A percentile compares a stretch with the other conserved stretches of the same genome.
phyloP scores from a whole-genome alignment of 176 grass and related monocot species.

The Aegilops bicornis region DNA sequence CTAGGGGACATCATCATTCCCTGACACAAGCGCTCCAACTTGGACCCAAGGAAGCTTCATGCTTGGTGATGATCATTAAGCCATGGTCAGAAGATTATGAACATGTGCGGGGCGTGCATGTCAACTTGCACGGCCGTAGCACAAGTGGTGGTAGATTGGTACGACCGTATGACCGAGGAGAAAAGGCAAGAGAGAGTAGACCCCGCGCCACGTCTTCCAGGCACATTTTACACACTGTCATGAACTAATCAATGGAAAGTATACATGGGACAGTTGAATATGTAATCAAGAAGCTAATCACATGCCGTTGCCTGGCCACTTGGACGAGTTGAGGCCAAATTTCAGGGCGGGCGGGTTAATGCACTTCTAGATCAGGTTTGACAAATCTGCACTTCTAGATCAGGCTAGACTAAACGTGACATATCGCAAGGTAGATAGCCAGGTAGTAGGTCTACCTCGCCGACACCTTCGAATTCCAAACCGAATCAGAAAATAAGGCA shows the following conservation, averaged over 20 bases:
- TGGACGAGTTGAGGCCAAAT: neutral
- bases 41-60: conserved; percentile 8
- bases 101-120: neutral
- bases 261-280: neutral
- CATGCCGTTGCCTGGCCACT: neutral
- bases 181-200: neutral
- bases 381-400: conserved; percentile 21
- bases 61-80: neutral
- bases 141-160: neutral
- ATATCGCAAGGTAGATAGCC: conserved; percentile 3
- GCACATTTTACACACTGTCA: neutral
- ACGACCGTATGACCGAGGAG: neutral
- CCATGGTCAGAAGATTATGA: neutral
- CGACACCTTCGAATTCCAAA: neutral
- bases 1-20: neutral
- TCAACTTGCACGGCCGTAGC: conserved; percentile 8
- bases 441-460: conserved; percentile 1
- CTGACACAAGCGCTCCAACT: neutral
- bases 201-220: neutral
- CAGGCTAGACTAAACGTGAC: neutral
- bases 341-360: neutral
- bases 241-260: conserved; percentile 17
- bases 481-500: neutral
- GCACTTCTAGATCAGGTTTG: conserved; percentile 19
- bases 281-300: neutral